Evolutionary conservation across 2,329 filamentous ascomycete species (phyloP), one percentile per base, ranked within the genome.

Genomic region (Aspergillus carbonarius): DNA sequence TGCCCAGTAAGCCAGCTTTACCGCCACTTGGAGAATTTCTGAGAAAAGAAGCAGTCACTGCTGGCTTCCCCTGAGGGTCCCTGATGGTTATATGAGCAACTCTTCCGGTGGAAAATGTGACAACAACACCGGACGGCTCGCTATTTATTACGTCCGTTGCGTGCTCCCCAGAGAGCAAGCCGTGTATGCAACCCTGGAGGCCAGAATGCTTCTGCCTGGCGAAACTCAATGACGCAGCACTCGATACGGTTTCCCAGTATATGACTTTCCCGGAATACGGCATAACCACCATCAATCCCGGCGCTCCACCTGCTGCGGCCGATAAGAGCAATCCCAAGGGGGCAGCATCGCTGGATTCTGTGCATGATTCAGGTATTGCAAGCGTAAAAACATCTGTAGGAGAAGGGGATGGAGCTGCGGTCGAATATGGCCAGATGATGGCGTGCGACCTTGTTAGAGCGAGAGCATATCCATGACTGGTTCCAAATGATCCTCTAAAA

Each of bases 221-320:
- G 40, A 96, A 85, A 62, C 90, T 91, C 56, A 96, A 83, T 0
- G 91, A 92, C 39, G 92, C 90, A 9, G 92, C 92, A 73, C 88
- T 92, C 57, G 93, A 92, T 63, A 98, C 90, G 39, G 92, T 96
- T 73, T 98, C 95, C 92, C 95, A 98, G 74, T 95, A 98, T 46
- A 91, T 88, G 54, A 98, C 86, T 74, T 88, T 93, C 54, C 95
- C 95, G 50, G 83, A 92, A 17, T 85, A 85, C 12, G 93, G 90
- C 78, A 93, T 91, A 37, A 98, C 83, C 37, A 97, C 85, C 27
- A 99, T 86, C 37, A 99, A 82, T 2, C 95, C 95, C 34, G 93
- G 89, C 66, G 96, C 90, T 50, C 86, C 85, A n/a, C 85, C 86
- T 4, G 90, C 88, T 5, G 91, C 90, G 51, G 90, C 88, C 0